Conservation (phyloP, 1,284 basidiomycete species). For the Laetiporus sulphureus region DNA sequence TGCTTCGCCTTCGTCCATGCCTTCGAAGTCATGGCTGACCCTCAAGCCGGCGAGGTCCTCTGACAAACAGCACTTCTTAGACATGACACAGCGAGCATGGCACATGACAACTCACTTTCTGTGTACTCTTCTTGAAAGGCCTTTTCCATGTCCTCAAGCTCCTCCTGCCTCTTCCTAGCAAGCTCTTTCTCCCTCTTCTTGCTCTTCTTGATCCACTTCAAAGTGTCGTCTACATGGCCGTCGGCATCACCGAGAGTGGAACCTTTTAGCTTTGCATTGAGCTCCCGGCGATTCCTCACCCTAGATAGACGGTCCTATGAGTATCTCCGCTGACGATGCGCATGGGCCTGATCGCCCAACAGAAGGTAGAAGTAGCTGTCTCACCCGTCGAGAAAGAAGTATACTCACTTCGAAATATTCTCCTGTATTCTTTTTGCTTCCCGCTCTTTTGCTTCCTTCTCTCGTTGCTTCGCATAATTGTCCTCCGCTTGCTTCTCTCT, state of each 20-base stretch:
- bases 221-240: conserved; percentile 64
- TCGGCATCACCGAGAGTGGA: conserved; percentile 82
- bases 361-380: conserved; percentile 47
- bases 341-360: conserved; percentile 23
- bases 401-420: conserved; percentile 84
- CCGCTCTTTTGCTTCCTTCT: conserved; percentile 64
- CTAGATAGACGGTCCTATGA: conserved; percentile 47
- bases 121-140: conserved; percentile 70
- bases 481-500: conserved; percentile 78
- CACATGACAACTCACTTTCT: conserved; percentile 53
- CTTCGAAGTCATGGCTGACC: conserved; percentile 93
- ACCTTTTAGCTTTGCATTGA: conserved; percentile 86
- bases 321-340: conserved; percentile 26
- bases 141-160: conserved; percentile 79
- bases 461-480: conserved; percentile 74
- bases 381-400: conserved; percentile 14
- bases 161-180: conserved; percentile 69
- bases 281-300: conserved; percentile 87
- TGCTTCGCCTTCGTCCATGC: conserved; percentile 88
- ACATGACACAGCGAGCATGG: not conserved
- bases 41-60: conserved; percentile 90
- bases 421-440: conserved; percentile 78
- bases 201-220: conserved; percentile 85
- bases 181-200: conserved; percentile 86
- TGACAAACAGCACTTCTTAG: conserved; percentile 21